phyloP scores from a whole-genome alignment of 768 basidiomycete species.

The Suillus fuscotomentosus region DNA sequence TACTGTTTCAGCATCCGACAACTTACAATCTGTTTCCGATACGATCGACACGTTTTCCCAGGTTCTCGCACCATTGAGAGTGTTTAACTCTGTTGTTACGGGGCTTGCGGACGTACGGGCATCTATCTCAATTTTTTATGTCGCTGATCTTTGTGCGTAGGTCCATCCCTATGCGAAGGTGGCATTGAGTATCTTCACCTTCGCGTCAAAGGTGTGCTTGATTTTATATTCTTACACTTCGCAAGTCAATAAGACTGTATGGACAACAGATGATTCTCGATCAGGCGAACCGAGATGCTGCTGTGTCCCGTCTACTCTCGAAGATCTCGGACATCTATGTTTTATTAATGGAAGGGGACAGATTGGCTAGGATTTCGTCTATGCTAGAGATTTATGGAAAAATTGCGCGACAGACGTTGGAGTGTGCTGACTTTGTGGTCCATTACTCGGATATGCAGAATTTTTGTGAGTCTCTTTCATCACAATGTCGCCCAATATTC shows the following conservation, averaged over 20 bases:
- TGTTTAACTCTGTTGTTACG: not conserved
- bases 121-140: not conserved
- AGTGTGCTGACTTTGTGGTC: no score
- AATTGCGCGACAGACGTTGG: no score
- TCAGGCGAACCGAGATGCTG: not conserved
- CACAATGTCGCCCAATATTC: not conserved
- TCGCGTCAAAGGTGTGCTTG: not conserved
- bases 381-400: not conserved
- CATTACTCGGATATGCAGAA: no score
- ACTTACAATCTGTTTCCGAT: not conserved
- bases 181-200: not conserved
- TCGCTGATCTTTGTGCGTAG: not conserved
- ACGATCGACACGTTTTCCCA: no score
- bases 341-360: not conserved
- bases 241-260: no score
- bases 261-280: not conserved
- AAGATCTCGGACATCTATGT: slow-evolving; percentile 1
- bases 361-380: not conserved
- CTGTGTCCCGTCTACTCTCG: slow-evolving; percentile 2
- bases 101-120: not conserved
- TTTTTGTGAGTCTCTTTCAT: no score
- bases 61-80: not conserved
- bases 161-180: not conserved
- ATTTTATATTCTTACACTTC: no score
- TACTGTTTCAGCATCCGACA: not conserved